Evolutionary conservation across 2,329 filamentous ascomycete species (phyloP), one percentile per base, ranked within the genome.

Genomic region (Cytospora chrysosperma): DNA sequence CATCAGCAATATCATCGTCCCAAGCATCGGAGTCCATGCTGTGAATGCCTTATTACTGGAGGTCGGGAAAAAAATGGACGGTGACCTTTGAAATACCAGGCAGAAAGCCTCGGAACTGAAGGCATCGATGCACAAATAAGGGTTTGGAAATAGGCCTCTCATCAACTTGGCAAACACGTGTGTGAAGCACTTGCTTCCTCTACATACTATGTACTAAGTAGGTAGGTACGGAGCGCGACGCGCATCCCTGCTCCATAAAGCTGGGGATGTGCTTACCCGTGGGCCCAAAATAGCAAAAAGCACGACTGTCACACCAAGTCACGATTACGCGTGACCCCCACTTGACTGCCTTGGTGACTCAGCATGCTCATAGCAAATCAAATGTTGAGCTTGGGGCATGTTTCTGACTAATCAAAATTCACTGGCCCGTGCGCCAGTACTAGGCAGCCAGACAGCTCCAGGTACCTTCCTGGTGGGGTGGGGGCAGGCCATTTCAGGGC

Each of bases 1-100:
- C 88, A 65, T 91, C 88, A 59, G 84, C 82, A 59, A 89, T 81
- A 67, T 84, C 82, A 65, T 86, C 86, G 64, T 86, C 86, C 70
- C 86, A 89, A 53, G 88, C 85, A 68, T 89, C 85, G 65, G 77
- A 81, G 65, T 85, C 81, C 83, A 85, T 84, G 53, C 53, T 69
- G 53, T 58, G 51, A 65, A 12, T 24, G 13, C 30, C 27, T 37
- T 30, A 37, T 28, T 28, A 49, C 51, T n/a, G 34, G 34, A 28
- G 9, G 34, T n/a, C 51, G 32, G n/a, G n/a, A n/a, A n/a, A 10
- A 27, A 17, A 30, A 13, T 21, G 37, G 30, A 55, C 13, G 51
- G 37, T 50, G 51, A n/a, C 26, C 12, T 21, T 34, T 19, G 47
- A n/a, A 19, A 37, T 1, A 37, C 28, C 26, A 37, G 26, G 12